phyloP scores from a whole-genome alignment of 208 protist genomes.

The Lotmaria passim region DNA sequence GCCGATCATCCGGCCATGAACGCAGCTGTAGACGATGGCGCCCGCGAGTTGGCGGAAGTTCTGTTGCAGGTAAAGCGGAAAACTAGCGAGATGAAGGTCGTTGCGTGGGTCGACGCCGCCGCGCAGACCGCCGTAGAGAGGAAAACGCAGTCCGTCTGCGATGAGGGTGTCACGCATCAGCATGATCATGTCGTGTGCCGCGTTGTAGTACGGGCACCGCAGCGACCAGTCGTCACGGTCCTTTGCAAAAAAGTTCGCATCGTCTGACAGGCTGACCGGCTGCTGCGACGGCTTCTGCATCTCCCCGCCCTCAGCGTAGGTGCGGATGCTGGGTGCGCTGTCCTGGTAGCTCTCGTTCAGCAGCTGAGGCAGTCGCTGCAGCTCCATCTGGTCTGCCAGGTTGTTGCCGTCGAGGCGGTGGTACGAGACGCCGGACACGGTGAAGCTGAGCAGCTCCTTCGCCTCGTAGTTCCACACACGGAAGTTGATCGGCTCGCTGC shows the following conservation, averaged over 20 bases:
- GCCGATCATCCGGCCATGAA: constrained; percentile 43
- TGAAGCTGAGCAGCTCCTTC: constrained; percentile 29
- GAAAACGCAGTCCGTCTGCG: constrained; percentile 40
- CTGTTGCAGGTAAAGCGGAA: constrained; percentile 43
- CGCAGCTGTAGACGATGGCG: constrained; percentile 49
- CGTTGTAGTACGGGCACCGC: constrained; percentile 30
- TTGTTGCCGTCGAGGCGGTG: constrained; percentile 25
- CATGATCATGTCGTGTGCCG: constrained; percentile 27
- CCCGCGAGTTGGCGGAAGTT: constrained; percentile 30
- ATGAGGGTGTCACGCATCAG: constrained; percentile 46
- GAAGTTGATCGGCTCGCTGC: constrained; percentile 24
- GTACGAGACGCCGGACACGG: constrained; percentile 33
- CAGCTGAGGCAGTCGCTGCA: constrained; percentile 35
- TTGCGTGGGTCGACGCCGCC: constrained; percentile 51
- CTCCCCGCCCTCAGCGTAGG: constrained; percentile 24
- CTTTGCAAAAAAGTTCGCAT: constrained; percentile 34
- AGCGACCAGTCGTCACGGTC: constrained; percentile 36
- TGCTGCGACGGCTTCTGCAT: constrained; percentile 14
- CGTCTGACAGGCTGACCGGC: constrained; percentile 26
- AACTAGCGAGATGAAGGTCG: constrained; percentile 33
- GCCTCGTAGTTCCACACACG: constrained; percentile 31
- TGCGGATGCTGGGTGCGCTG: constrained; percentile 9
- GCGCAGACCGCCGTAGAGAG: constrained; percentile 40
- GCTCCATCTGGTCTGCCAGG: constrained; percentile 19
- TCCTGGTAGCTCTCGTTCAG: constrained; percentile 18